Evolutionary conservation across 495 filamentous ascomycete species (phyloP), one percentile per base, ranked within the genome.

Genomic region (Tuber magnatum): DNA sequence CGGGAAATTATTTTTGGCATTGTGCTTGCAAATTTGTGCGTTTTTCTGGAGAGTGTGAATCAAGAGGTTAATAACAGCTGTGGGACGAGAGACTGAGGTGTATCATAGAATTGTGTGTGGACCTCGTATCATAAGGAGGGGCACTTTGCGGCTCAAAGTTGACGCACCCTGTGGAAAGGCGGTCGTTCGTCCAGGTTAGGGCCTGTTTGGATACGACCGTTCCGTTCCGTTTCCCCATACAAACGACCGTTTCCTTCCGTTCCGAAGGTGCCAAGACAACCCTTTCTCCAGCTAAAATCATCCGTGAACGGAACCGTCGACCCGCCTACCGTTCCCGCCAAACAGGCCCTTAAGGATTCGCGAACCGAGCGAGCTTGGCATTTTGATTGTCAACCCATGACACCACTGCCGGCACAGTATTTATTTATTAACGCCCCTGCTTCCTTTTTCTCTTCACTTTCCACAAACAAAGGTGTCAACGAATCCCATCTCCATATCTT

Each of bases 1-100:
- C 71, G 76, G 7, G 73, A 81, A 28, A 79, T 73, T 44, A 79
- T 78, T 41, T 81, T 79, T 70, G 79, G 76, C 79, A 79, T 81
- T 38, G 16, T 71, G 24, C 35, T 20, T 6, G 18, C 24, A 20
- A 32, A 7, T 76, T 40, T n/a, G 38, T 56, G 70, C 84, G 84
- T 86, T 32, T 32, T 32, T 16, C 4, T 14, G 28, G 5, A 65
- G 51, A n/a, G 51, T 14, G 8, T 22, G 44, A 4, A 3, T 56
- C n/a, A 28, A 56, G 12, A 6, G 18, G 28, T 65, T 65, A 16
- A 35, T 32, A 7, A 32, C 32, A 20, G 56, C 32, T 3, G 14
- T 35, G 56, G 16, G 56, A 65, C n/a, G 28, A 7, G 56, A 20
- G 28, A 16, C 28, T 65, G 28, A 18, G 32, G 56, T 35, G 56